Base-by-base conservation (phyloP, 2,329 filamentous ascomycete species). In the Chaetoscypha palmicola region DNA sequence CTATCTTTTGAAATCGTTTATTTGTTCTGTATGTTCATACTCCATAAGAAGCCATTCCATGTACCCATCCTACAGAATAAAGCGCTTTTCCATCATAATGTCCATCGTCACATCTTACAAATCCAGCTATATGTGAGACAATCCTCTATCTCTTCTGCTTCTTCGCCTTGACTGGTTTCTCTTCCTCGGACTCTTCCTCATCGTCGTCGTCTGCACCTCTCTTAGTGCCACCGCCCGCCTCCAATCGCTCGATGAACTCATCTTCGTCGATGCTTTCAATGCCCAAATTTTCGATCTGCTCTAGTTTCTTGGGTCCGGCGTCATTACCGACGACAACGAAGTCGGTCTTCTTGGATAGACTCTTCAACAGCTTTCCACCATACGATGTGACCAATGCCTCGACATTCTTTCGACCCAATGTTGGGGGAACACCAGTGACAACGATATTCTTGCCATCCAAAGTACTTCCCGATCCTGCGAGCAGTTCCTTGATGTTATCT, bases 261-360 rank as follows among this genome's bases (percentile, higher is more conserved):
- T 48, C 48, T 22, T 56, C 53, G 43, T 55, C 42, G 12, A 50
- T 20, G 2, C 41, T 49, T 19, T 51, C 24, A 8, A 55, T 34
- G 10, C 47, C 43, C 5, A 50, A 38, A 1, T 47, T 26, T 33
- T 43, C 43, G 14, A 57, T 56, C 30, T 57, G 39, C 4, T 53
- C 48, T 21, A 57, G 41, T 47, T 58, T 55, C 28, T 49, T 54
- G 1, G 53, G 54, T n/a, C 50, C 53, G 12, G 56, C 50, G 20
- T 56, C 48, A 43, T 55, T 48, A 4, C 56, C 54, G 8, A 58
- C 35, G 23, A 58, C 46, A 12, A 55, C 56, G 28, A 43, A 53
- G 23, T 37, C 38, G 3, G 54, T 56, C 12, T 55, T 56, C 45
- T 51, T 49, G 26, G 43, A 54, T 24, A 57, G n/a, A 12, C 33